Conservation (phyloP, 176 grass and related monocot species). For the Rhynchospora tenuis region DNA sequence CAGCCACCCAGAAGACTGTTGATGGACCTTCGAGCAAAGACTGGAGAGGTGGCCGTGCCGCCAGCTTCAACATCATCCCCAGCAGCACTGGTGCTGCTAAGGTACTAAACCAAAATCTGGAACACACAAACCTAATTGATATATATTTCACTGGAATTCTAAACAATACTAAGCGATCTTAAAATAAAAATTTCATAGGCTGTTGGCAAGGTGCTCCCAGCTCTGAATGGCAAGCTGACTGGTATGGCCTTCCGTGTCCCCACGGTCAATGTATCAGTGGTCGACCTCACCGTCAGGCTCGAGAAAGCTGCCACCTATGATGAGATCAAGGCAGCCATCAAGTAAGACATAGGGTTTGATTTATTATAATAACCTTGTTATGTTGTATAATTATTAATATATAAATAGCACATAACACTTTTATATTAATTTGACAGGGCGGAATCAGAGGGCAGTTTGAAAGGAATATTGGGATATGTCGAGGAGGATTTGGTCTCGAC, state of each 20-base stretch:
- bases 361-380: too few species aligned
- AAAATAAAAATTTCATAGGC: constrained; percentile 25
- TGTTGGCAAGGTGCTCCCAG: constrained; percentile 71
- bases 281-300: constrained; percentile 69
- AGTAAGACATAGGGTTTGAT: constrained; percentile 24
- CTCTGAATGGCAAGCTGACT: constrained; percentile 71
- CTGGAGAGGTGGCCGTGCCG: constrained; percentile 81
- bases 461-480: constrained; percentile 72
- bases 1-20: constrained; percentile 83
- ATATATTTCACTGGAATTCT: neutral
- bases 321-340: constrained; percentile 72
- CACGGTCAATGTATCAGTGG: constrained; percentile 60
- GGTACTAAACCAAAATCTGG: constrained; percentile 17
- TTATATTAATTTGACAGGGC: constrained; percentile 29
- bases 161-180: neutral
- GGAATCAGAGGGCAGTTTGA: constrained; percentile 65
- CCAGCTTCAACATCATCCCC: constrained; percentile 89
- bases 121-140: too few species aligned
- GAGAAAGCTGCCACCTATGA: constrained; percentile 66
- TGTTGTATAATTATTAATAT: neutral
- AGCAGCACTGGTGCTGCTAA: constrained; percentile 84
- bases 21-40: constrained; percentile 76
- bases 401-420: neutral
- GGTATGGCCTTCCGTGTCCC: constrained; percentile 80
- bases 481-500: constrained; percentile 87